These are phyloP conservation scores for Pisolithus marmoratus DNA, from an alignment of 768 basidiomycete species.

Conservation along the genomic window DNA sequence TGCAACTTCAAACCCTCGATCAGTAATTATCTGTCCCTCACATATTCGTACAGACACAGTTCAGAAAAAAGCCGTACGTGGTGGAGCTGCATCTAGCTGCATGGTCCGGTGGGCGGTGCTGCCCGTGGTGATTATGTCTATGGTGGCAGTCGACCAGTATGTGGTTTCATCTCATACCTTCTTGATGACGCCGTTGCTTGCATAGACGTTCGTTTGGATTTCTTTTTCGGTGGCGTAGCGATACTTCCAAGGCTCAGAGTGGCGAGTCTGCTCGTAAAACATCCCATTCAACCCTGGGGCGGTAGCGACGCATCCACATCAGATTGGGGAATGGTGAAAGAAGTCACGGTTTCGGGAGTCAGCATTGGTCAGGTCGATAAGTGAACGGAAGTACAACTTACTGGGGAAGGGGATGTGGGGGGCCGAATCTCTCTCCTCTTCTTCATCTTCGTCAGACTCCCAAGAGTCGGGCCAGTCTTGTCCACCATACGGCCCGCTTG, in stretches of 20 bases:
- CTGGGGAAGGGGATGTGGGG: constrained; percentile 19
- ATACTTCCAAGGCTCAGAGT: constrained; percentile 20
- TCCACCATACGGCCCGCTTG: background rate
- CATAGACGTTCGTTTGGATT: constrained; percentile 21
- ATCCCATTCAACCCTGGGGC: constrained; percentile 15
- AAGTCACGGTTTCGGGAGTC: background rate
- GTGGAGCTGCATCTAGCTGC: no score
- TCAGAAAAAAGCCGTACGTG: no score
- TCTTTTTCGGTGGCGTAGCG: constrained; percentile 29
- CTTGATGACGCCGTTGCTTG: constrained; percentile 7
- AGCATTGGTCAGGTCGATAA: background rate
- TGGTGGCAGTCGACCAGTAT: background rate
- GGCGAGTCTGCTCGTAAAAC: constrained; percentile 13
- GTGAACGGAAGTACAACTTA: constrained; percentile 9
- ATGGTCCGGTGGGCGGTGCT: no score
- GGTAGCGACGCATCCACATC: background rate
- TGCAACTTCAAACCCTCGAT: no score
- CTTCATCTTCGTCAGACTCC: constrained; percentile 13
- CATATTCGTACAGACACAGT: no score
- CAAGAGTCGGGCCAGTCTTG: constrained; percentile 3
- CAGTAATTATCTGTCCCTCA: no score
- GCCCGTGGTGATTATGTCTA: no score
- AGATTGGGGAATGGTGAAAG: background rate
- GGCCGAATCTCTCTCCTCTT: constrained; percentile 6
- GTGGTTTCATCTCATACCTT: background rate